phyloP scores from a whole-genome alignment of 1,284 basidiomycete genomes.

The Ustilago tritici region DNA sequence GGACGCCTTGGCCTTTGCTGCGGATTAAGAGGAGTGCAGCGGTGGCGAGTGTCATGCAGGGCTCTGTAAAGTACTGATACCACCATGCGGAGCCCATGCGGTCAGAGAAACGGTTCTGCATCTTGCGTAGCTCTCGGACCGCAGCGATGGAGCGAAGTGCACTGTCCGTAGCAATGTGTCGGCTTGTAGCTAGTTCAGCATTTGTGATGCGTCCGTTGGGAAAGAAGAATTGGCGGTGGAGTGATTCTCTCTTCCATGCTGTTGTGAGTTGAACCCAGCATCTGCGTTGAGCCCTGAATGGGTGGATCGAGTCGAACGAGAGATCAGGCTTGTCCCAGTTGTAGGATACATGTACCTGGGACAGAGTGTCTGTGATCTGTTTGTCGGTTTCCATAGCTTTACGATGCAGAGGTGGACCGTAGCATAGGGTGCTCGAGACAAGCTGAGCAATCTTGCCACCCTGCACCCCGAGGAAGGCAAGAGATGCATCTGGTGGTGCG shows the following conservation, averaged over 20 bases:
- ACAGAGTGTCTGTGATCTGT: conserved; percentile 25
- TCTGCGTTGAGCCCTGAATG: conserved; percentile 41
- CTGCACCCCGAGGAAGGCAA: conserved; percentile 36
- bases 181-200: conserved; percentile 43
- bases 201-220: conserved; percentile 53
- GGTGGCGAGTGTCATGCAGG: conserved; percentile 52
- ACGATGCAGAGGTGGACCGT: conserved; percentile 43
- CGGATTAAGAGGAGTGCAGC: conserved; percentile 44
- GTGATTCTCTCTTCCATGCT: conserved; percentile 40
- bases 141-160: conserved; percentile 35
- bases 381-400: conserved; percentile 50
- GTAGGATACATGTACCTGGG: conserved; percentile 29
- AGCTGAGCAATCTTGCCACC: conserved; percentile 42
- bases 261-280: conserved; percentile 46
- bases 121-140: conserved; percentile 30
- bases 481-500: conserved; percentile 35
- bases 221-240: conserved; percentile 49
- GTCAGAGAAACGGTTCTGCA: conserved; percentile 45
- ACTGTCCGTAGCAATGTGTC: conserved; percentile 44
- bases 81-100: conserved; percentile 45
- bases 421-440: conserved; percentile 42
- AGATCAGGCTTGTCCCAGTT: conserved; percentile 32
- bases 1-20: conserved; percentile 43
- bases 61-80: conserved; percentile 52
- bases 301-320: conserved; percentile 36